Evolutionary conservation across 345 rosid genomes (phyloP), one percentile per base, ranked within the genome.

Genomic region (Citrus maxima): DNA sequence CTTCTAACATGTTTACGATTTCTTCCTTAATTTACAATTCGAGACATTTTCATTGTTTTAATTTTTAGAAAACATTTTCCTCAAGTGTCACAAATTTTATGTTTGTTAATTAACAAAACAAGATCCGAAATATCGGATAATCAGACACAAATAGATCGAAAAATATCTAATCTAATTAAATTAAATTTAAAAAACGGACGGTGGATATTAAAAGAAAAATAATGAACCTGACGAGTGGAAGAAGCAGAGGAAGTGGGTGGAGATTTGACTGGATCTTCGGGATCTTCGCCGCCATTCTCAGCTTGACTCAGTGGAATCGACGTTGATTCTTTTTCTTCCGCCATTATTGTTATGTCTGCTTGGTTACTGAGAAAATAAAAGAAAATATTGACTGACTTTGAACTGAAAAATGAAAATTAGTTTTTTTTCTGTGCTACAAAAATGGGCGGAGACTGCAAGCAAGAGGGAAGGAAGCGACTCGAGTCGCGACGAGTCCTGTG

Each of bases 211-310:
- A 72, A 67, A 13, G 42, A 56, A 5, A 67, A 2, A n/a, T 46
- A 21, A 22, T 30, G 61, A 64, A 91, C 93, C 93, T 89, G 85
- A 78, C 93, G 93, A 80, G 92, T 80, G 82, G 92, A 88, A 74
- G 93, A 88, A 83, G 75, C 82, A 58, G 95, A 82, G 49, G 93
- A 83, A 77, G 79, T 55, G 18, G 90, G 91, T 46, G 89, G 87
- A 38, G 89, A 79, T 76, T 89, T 91, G 84, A 77, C 88, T 13
- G 87, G 93, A 84, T 89, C 93, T 73, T 91, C 90, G 74, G 89
- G 91, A 84, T 88, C 91, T 13, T 78, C 88, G 40, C 67, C 87
- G 73, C 65, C 82, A 77, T 78, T 80, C 62, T 86, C 95, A 77
- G 83, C 82, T 74, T 84, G 89, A 82, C 89, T 84, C 13, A 91